These are phyloP conservation scores for Priceomyces carsonii DNA, from an alignment of 805 yeast genomes.

Conservation along the genomic window DNA sequence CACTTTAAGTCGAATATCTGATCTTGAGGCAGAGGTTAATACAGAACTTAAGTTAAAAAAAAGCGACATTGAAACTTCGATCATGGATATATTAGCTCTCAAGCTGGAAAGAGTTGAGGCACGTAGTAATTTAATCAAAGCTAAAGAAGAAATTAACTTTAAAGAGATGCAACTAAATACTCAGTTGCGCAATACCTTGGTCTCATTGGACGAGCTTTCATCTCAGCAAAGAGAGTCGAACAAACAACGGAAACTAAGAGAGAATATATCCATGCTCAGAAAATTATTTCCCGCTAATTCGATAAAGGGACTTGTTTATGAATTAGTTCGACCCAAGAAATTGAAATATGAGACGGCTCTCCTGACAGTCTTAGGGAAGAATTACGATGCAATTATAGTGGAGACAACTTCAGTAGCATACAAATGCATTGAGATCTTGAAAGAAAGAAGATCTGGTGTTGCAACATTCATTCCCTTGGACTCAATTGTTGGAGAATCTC, in stretches of 20 bases:
- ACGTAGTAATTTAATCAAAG: slow-evolving; percentile 28
- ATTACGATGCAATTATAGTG: slow-evolving; percentile 82
- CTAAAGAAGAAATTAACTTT: slow-evolving; percentile 35
- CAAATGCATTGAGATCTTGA: slow-evolving; percentile 74
- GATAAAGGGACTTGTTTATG: slow-evolving; percentile 78
- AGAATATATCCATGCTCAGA: slow-evolving; percentile 67
- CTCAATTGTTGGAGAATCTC: slow-evolving; percentile 55
- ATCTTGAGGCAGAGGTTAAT: slow-evolving; percentile 35
- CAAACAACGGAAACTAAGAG: slow-evolving; percentile 68
- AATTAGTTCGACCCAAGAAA: slow-evolving; percentile 75
- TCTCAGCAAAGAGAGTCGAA: slow-evolving; percentile 77
- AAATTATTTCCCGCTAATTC: slow-evolving; percentile 73
- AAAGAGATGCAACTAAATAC: slow-evolving; percentile 65
- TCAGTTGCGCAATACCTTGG: slow-evolving; percentile 58
- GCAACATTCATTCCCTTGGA: slow-evolving; percentile 90
- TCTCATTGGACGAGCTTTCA: slow-evolving; percentile 67
- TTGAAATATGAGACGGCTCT: slow-evolving; percentile 73
- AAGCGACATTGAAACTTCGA: slow-evolving; percentile 26
- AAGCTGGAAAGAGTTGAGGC: slow-evolving; percentile 26
- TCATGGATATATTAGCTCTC: slow-evolving; percentile 29
- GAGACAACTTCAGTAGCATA: slow-evolving; percentile 68
- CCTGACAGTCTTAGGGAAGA: slow-evolving; percentile 73
- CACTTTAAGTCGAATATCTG: slow-evolving; percentile 39
- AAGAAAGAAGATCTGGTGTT: slow-evolving; percentile 81
- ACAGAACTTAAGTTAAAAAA: slow-evolving; percentile 39